Base-by-base conservation (phyloP, 2,329 filamentous ascomycete genomes). In the Whalleya microplaca region DNA sequence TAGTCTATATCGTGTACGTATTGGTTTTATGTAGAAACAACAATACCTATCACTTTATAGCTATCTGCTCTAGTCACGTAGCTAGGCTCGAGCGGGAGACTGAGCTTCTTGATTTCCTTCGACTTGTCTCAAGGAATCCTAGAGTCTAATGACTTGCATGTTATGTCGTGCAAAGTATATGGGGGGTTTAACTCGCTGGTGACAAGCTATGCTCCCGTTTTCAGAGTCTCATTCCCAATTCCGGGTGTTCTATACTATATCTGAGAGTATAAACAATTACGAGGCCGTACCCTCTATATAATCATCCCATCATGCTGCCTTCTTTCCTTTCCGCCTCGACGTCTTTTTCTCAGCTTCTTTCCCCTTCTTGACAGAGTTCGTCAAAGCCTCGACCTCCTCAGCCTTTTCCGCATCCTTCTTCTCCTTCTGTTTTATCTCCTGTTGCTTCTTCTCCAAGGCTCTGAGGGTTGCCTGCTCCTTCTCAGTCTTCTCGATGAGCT, bases 401-500 rank as follows among this genome's bases (percentile, higher is more conserved):
- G 60, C 65, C 45, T 72, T 71, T 53, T 70, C 70, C 7, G 63
- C 58, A 16, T 71, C 64, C 53, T 71, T 62, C 55, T 68, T 66
- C 54, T 67, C 66, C 56, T 71, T 46, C 6, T 70, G 65, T 20
- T 64, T 59, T 1, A 69, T 70, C 8, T 78, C 77, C 5, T 73
- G 72, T 47, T 47, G 54, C 3, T 83, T 76, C 62, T 70, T 83
- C 56, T 61, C 76, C 23, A 61, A 57, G 4, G 71, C 69, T 3
- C 62, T 83, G 2, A 69, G 20, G 1, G 67, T 64, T 8, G 92
- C 92, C 21, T 88, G 84, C 70, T 89, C 85, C 76, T 91, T 96
- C 74, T 98, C 93, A 14, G 88, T 84, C 65, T 83, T 83, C 72
- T 96, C 88, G 53, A 98, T 88, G 61, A 96, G 84, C 69, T 85